A percentile compares a stretch with the other conserved stretches of the same genome.
Evolutionary conservation across 495 filamentous ascomycete genomes (phyloP).

Genomic region (Aspergillus bridgeri): DNA sequence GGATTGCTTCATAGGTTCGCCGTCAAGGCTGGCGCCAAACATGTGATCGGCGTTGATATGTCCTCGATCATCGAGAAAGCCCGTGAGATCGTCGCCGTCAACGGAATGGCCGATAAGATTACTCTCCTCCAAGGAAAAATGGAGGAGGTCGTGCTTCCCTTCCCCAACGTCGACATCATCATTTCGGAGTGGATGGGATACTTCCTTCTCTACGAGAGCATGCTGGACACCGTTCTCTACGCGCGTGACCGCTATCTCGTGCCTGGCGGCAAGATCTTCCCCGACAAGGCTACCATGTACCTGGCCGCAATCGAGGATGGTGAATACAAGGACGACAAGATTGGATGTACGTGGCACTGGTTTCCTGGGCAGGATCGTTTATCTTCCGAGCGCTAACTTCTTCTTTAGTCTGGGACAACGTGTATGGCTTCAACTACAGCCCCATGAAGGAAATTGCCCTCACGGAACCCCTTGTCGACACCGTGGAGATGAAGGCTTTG

Average conservation of each 20-base stretch:
- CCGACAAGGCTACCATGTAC: constrained; percentile 86
- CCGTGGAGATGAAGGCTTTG: constrained; percentile 71
- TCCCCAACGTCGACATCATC: constrained; percentile 92
- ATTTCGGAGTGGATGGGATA: constrained; percentile 99
- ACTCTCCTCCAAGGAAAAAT: constrained; percentile 92
- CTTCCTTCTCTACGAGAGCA: constrained; percentile 96
- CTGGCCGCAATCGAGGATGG: constrained; percentile 83
- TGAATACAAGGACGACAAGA: constrained; percentile 87
- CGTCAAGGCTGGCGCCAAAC: constrained; percentile 85
- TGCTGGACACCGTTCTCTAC: constrained; percentile 94
- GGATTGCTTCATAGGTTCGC: constrained; percentile 70
- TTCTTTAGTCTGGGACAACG: constrained; percentile 89
- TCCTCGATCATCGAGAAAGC: constrained; percentile 96
- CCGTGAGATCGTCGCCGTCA: constrained; percentile 80
- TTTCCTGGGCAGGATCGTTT: background rate
- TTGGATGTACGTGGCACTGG: constrained; percentile 59
- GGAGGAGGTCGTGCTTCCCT: constrained; percentile 89
- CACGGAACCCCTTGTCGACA: constrained; percentile 80
- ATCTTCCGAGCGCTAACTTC: constrained; percentile 12
- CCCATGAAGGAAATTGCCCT: constrained; percentile 82
- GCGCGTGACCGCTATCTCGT: constrained; percentile 88
- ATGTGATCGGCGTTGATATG: constrained; percentile 96
- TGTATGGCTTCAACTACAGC: constrained; percentile 96
- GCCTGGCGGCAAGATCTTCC: constrained; percentile 83
- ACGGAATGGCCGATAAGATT: constrained; percentile 79